phyloP scores from a whole-genome alignment of 768 basidiomycete genomes.

The Suillus luteus region DNA sequence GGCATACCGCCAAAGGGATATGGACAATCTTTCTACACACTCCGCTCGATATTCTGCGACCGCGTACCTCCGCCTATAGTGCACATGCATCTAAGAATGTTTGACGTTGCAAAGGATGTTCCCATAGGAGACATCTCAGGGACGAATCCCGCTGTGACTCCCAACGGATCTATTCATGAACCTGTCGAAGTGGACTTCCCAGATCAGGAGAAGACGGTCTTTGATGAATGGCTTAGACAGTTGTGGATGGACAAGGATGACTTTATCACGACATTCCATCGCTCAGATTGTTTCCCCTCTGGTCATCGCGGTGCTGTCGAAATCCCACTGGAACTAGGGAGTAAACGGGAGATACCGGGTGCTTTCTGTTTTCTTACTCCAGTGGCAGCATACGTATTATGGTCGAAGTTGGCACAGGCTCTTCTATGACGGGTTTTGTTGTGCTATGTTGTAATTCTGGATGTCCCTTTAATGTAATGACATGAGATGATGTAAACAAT shows the following conservation, averaged over 20 bases:
- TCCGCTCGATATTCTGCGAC: constrained; percentile 85
- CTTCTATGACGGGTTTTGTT: constrained; percentile 21
- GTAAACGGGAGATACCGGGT: constrained; percentile 56
- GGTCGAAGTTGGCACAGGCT: constrained; percentile 38
- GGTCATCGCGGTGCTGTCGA: constrained; percentile 38
- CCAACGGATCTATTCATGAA: constrained; percentile 29
- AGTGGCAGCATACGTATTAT: constrained; percentile 49
- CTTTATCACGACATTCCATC: constrained; percentile 67
- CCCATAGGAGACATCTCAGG: constrained; percentile 66
- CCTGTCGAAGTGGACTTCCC: constrained; percentile 52
- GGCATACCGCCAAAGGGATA: constrained; percentile 79
- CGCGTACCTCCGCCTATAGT: constrained; percentile 81
- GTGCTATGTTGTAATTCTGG: constrained; percentile 14
- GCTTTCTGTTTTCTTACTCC: constrained; percentile 77
- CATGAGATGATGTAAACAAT: constrained; percentile 10
- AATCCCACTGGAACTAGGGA: constrained; percentile 62
- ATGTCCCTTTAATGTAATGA: constrained; percentile 1
- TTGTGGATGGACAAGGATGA: constrained; percentile 88
- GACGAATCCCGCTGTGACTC: constrained; percentile 34
- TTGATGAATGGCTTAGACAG: constrained; percentile 82
- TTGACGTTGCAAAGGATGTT: constrained; percentile 63
- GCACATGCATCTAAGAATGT: constrained; percentile 85
- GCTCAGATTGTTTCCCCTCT: constrained; percentile 47
- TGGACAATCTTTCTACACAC: constrained; percentile 87
- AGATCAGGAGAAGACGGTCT: constrained; percentile 58